Percentiles rank a stretch among this genome's conserved stretches.
Evolutionary conservation across 2,329 filamentous ascomycete species (phyloP).

Genomic region (Trichoderma sp.): DNA sequence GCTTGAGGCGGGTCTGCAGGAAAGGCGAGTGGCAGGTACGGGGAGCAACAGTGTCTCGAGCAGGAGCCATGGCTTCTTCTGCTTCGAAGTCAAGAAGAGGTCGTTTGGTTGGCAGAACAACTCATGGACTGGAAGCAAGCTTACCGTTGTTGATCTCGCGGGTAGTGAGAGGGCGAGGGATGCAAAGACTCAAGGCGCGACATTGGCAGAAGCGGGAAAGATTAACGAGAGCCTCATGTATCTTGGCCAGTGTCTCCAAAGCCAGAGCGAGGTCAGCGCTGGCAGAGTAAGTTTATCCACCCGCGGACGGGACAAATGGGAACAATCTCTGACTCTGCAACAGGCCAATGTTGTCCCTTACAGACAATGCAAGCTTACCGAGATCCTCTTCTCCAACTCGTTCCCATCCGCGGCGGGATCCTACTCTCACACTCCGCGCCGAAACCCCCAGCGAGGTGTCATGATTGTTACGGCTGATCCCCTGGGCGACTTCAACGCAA

Average conservation of each 20-base stretch:
- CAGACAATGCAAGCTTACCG: conserved; percentile 80
- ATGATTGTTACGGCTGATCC: conserved; percentile 98
- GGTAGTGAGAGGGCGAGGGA: conserved; percentile 91
- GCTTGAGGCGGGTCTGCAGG: conserved; percentile 82
- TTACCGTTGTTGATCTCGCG: conserved; percentile 89
- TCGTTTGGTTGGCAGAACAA: conserved; percentile 41
- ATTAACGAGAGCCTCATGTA: conserved; percentile 99
- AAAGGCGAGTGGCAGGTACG: conserved; percentile 84
- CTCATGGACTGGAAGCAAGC: conserved; percentile 70
- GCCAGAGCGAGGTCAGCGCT: conserved; percentile 77
- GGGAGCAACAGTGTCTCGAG: conserved; percentile 91
- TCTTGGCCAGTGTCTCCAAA: conserved; percentile 91
- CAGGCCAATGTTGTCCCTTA: conserved; percentile 73
- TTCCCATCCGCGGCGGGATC: conserved; percentile 61
- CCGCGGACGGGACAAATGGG: background rate
- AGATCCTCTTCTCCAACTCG: conserved; percentile 83
- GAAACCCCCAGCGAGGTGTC: conserved; percentile 78
- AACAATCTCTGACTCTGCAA: conserved; percentile 24
- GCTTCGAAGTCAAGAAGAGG: conserved; percentile 88
- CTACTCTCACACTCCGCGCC: conserved; percentile 41
- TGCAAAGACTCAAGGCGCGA: conserved; percentile 90
- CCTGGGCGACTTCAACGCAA: conserved; percentile 91
- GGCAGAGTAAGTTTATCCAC: conserved; percentile 57
- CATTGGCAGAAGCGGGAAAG: conserved; percentile 91
- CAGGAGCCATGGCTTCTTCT: conserved; percentile 93